phyloP scores from a whole-genome alignment of 1,139 yeast genomes.

The Geotrichum siamense region DNA sequence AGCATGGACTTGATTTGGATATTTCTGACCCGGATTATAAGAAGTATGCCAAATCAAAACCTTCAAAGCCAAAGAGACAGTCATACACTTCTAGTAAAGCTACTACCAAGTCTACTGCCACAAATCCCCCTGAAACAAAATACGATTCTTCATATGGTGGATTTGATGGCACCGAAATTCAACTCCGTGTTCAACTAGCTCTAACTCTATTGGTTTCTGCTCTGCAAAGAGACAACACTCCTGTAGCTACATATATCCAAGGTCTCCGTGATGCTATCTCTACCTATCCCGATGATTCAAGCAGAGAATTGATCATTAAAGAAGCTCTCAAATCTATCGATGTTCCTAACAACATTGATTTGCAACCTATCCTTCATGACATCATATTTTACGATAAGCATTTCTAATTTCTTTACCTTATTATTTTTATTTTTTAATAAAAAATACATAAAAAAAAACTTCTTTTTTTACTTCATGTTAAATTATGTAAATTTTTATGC shows the following conservation, averaged over 20 bases:
- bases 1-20: constrained; percentile 12
- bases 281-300: constrained; percentile 14
- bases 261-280: constrained; percentile 24
- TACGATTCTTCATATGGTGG: constrained; percentile 9
- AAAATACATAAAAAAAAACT: no score
- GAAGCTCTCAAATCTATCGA: constrained; percentile 27
- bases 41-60: constrained; percentile 5
- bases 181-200: constrained; percentile 25
- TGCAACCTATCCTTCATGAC: constrained; percentile 25
- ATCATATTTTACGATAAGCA: constrained; percentile 19
- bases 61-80: background rate
- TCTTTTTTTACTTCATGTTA: no score
- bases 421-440: no score
- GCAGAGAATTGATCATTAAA: constrained; percentile 8
- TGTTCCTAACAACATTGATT: constrained; percentile 27
- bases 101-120: background rate
- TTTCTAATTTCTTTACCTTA: no score
- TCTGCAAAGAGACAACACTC: constrained; percentile 23
- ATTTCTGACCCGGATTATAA: constrained; percentile 11
- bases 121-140: background rate
- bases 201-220: constrained; percentile 26
- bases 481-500: no score
- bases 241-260: constrained; percentile 23
- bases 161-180: constrained; percentile 14
- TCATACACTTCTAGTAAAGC: background rate